Evolutionary conservation across 108 stramenopile genomes (phyloP).

Genomic region (Skeletonema potamos): DNA sequence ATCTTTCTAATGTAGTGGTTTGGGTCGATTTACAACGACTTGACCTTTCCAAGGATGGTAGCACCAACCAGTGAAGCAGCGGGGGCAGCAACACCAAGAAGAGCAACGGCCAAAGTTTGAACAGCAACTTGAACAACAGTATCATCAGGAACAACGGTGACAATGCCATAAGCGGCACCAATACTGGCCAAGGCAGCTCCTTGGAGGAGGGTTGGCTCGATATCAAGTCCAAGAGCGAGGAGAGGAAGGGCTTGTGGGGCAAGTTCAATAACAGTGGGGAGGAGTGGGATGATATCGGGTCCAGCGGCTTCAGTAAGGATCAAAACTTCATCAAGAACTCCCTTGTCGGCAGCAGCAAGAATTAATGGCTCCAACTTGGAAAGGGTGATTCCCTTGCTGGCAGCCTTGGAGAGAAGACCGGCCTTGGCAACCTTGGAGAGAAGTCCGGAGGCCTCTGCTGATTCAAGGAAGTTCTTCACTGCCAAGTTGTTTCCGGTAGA

Average conservation of each 20-base stretch:
- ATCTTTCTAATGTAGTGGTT: background rate
- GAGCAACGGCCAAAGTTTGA: constrained; percentile 76
- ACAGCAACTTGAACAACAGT: constrained; percentile 72
- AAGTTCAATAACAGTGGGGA: constrained; percentile 76
- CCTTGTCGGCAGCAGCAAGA: constrained; percentile 63
- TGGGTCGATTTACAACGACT: constrained; percentile 27
- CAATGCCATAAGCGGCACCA: constrained; percentile 65
- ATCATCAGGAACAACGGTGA: constrained; percentile 78
- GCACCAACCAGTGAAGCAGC: constrained; percentile 70
- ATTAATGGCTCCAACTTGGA: constrained; percentile 85
- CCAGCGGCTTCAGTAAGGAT: constrained; percentile 85
- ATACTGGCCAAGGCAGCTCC: constrained; percentile 58
- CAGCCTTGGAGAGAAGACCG: constrained; percentile 86
- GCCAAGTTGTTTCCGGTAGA: constrained; percentile 82
- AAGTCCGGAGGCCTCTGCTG: constrained; percentile 65
- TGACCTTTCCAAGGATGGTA: constrained; percentile 73
- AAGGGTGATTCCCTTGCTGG: constrained; percentile 75
- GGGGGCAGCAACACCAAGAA: constrained; percentile 66
- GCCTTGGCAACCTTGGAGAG: constrained; percentile 75
- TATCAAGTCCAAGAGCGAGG: constrained; percentile 61
- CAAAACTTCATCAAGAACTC: constrained; percentile 63
- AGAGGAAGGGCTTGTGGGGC: constrained; percentile 82
- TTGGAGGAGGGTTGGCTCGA: constrained; percentile 55
- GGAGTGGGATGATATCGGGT: constrained; percentile 80
- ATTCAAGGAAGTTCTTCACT: constrained; percentile 67